phyloP scores from a whole-genome alignment of 345 rosid species.

The Cardamine occulta region DNA sequence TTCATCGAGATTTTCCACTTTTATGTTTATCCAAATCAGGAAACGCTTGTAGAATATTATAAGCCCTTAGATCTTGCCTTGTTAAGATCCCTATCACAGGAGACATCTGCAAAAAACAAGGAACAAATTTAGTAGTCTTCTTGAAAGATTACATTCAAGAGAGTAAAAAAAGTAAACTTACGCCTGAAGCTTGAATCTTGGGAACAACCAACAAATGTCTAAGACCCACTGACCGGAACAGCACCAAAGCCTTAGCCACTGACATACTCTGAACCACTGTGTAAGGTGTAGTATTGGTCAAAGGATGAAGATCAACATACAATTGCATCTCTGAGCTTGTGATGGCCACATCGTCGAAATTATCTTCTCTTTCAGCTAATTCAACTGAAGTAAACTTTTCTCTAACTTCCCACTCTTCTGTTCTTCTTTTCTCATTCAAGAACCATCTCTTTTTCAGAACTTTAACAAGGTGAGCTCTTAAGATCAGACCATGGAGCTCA shows the following conservation, averaged over 20 bases:
- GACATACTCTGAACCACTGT: slow-evolving; percentile 88
- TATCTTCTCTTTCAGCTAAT: slow-evolving; percentile 70
- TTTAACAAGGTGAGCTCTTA: slow-evolving; percentile 76
- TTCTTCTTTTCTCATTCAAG: slow-evolving; percentile 69
- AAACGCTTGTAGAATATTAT: slow-evolving; percentile 69
- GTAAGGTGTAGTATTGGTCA: slow-evolving; percentile 83
- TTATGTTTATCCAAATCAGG: slow-evolving; percentile 68
- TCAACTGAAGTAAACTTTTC: slow-evolving; percentile 75
- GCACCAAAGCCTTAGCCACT: slow-evolving; percentile 84
- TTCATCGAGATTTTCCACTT: slow-evolving; percentile 34
- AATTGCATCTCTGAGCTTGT: slow-evolving; percentile 77
- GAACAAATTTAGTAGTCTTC: slow-evolving; percentile 8
- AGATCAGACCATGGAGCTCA: slow-evolving; percentile 74
- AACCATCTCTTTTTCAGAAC: slow-evolving; percentile 85
- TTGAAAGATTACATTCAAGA: slow-evolving; percentile 5
- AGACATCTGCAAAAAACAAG: slow-evolving; percentile 53
- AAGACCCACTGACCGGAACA: slow-evolving; percentile 77
- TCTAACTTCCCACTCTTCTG: slow-evolving; percentile 82
- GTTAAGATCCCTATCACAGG: slow-evolving; percentile 82
- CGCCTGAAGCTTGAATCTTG: slow-evolving; percentile 80
- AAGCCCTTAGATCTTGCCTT: slow-evolving; percentile 79
- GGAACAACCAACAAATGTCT: slow-evolving; percentile 81
- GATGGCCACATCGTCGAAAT: slow-evolving; percentile 68
- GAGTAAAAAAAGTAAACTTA: slow-evolving; percentile 42
- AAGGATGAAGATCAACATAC: slow-evolving; percentile 87